phyloP scores from a whole-genome alignment of 139 green algal genomes.

The Pedinophyceae sp. region DNA sequence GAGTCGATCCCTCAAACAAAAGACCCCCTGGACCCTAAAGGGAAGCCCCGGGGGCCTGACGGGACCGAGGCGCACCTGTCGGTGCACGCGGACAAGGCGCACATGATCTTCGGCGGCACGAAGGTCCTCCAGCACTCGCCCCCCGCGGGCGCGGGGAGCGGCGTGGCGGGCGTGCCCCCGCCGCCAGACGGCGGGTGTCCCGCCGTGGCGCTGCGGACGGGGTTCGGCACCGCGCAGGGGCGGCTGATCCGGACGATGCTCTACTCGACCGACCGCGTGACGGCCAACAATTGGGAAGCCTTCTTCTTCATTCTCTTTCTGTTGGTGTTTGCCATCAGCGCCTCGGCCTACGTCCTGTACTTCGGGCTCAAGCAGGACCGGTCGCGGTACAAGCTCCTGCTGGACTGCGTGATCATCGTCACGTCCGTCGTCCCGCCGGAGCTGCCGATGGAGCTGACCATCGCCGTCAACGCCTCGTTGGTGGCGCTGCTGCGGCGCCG shows the following conservation, averaged over 20 bases:
- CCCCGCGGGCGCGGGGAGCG: too few relatives aligned
- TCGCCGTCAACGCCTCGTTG: conserved; percentile 70
- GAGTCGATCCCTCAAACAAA: conserved; percentile 34
- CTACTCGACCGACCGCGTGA: conserved; percentile 82
- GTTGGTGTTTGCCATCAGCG: conserved; percentile 81
- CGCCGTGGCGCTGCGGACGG: conserved; percentile 81
- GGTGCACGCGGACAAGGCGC: conserved; percentile 65
- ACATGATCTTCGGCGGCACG: conserved; percentile 88
- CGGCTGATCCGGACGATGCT: conserved; percentile 96
- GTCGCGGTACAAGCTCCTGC: conserved; percentile 86
- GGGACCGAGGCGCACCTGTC: too few relatives aligned
- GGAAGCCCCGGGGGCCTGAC: conserved; percentile 5
- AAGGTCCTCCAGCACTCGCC: conserved; percentile 45
- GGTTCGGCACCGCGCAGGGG: conserved; percentile 88
- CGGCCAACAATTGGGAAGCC: conserved; percentile 84
- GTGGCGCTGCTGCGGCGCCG: conserved; percentile 28
- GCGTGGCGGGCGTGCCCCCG: background rate
- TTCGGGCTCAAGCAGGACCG: conserved; percentile 51
- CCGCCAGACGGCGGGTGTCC: conserved; percentile 76
- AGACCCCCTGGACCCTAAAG: conserved; percentile 5
- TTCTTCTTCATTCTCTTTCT: conserved; percentile 96
- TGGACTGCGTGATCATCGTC: conserved; percentile 97
- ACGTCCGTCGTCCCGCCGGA: conserved; percentile 90
- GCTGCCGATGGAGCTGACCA: conserved; percentile 96
- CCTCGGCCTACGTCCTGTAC: conserved; percentile 70